A percentile compares a stretch with the other conserved stretches of the same genome.
Evolutionary conservation across 495 filamentous ascomycete species (phyloP).

Genomic region (Daldinia bambusicola): DNA sequence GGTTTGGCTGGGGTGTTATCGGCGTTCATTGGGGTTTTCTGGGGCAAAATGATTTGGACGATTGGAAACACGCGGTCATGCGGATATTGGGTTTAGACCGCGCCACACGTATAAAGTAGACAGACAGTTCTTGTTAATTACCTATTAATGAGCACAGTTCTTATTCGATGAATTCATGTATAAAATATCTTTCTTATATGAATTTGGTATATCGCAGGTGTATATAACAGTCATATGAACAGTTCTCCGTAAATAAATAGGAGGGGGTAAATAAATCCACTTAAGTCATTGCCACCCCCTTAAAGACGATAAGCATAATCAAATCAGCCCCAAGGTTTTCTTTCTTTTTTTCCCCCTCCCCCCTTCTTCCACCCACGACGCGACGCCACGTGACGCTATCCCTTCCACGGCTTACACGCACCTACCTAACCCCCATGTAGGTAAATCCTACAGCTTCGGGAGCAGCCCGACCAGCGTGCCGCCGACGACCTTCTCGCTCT

Average conservation of each 20-base stretch:
- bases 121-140: background rate
- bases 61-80: background rate
- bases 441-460: slow-evolving; percentile 54
- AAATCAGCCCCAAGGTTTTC: background rate
- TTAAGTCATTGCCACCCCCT: background rate
- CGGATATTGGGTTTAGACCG: background rate
- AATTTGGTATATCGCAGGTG: background rate
- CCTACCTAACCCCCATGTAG: no score
- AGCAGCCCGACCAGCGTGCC: slow-evolving; percentile 58
- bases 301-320: slow-evolving; percentile 1
- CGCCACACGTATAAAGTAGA: background rate
- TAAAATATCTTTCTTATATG: background rate
- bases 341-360: background rate
- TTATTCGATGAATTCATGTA: background rate
- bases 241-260: background rate
- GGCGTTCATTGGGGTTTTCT: slow-evolving; percentile 13
- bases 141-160: background rate
- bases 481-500: slow-evolving; percentile 59
- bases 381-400: slow-evolving; percentile 10
- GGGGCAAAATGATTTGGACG: background rate
- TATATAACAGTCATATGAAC: background rate
- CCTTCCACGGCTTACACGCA: no score
- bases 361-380: background rate
- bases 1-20: slow-evolving; percentile 22
- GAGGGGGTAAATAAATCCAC: background rate